Base-by-base conservation (phyloP, 73 alveolate genomes). In the Paramecium bursaria region DNA sequence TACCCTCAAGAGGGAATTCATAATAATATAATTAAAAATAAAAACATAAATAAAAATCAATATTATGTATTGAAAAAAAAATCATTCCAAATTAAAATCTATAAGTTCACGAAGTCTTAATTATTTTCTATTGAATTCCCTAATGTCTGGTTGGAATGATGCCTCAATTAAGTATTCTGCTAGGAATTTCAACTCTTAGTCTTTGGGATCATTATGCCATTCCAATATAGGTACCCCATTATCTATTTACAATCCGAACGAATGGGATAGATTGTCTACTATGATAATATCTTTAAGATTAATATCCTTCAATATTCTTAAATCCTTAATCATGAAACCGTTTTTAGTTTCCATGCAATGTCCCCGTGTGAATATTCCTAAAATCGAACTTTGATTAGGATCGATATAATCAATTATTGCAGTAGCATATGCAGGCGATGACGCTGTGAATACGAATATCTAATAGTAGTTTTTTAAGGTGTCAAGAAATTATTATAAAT, bases 311-410 rank as follows among this genome's bases (percentile, higher is more conserved):
- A 91, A 74, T 6, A 89, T 82, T 85, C 96, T 76, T 30, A 90
- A 85, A 60, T 93, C 98, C 85, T 93, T 93, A 0, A 93, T 93
- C 73, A 75, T 91, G 74, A 93, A 85, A 23, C 98, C 98, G 49
- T 85, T 85, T 48, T 90, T 88, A 9, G 98, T 91, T 21, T 88
- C 85, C 55, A 93, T 90, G 67, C 98, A 93, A 52, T 87, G 92
- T 26, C 77, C 90, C 61, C 98, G 74, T 67, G 90, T 87, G 42
- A 93, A 80, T 73, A 94, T 75, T 57, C 93, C 90, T 9, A 86
- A 75, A 9, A 93, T 93, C 46, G 87, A 79, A 42, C 75, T 86
- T 30, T 86, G 47, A 1, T 42, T 50, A 4, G 96, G 98, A 76
- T 93, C 96, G 26, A 93, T 49, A 46, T 44, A 87, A 77, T 93